These are phyloP conservation scores for Suillus paluster DNA, from an alignment of 768 basidiomycete species.

Conservation along the genomic window DNA sequence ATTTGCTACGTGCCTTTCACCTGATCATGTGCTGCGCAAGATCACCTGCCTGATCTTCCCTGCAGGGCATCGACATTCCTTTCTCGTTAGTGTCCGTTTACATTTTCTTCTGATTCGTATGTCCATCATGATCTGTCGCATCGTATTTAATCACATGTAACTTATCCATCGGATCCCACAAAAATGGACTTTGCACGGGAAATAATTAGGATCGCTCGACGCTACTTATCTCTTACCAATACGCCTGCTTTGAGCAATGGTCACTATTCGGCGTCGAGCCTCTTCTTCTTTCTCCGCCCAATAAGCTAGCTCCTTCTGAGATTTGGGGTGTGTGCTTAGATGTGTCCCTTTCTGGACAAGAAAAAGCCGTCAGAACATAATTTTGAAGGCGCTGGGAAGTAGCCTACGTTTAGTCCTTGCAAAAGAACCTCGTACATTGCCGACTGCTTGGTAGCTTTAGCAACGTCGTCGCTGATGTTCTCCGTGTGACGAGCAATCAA, in stretches of 20 bases:
- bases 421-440: slow-evolving; percentile 78
- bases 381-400: not conserved
- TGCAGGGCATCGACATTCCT: slow-evolving; percentile 6
- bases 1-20: slow-evolving; percentile 8
- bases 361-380: slow-evolving; percentile 4
- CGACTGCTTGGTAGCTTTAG: slow-evolving; percentile 70
- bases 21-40: slow-evolving; percentile 1
- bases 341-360: slow-evolving; percentile 62
- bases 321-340: slow-evolving; percentile 78
- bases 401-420: slow-evolving; percentile 74
- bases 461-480: slow-evolving; percentile 61
- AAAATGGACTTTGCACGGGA: slow-evolving; percentile 19
- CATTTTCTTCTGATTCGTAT: slow-evolving; percentile 2
- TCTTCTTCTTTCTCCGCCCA: slow-evolving; percentile 90
- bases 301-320: slow-evolving; percentile 84
- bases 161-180: slow-evolving; percentile 25
- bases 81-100: slow-evolving; percentile 8
- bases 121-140: slow-evolving; percentile 17
- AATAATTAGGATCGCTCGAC: slow-evolving; percentile 15
- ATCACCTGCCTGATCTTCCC: slow-evolving; percentile 7
- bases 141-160: slow-evolving; percentile 18
- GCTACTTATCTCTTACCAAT: slow-evolving; percentile 20
- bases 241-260: slow-evolving; percentile 37
- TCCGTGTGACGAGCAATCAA: slow-evolving; percentile 75
- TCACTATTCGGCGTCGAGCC: slow-evolving; percentile 61